Percentiles rank a stretch among this genome's conserved stretches.
Evolutionary conservation across 78 protist genomes (phyloP).

Genomic region (Tieghemostelium lacteum): DNA sequence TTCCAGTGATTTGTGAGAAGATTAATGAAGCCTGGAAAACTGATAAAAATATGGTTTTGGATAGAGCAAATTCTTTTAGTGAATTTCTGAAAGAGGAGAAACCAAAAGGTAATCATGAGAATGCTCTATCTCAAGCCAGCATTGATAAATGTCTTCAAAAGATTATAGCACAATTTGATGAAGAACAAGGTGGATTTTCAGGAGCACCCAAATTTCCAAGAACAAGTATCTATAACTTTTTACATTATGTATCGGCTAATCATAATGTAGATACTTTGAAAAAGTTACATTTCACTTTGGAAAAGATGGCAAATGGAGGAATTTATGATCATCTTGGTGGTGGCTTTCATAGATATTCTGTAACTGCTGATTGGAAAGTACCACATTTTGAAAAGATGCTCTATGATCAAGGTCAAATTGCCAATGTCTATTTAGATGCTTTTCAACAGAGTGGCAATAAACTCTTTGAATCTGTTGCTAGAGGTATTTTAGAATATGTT

Average conservation of each 20-base stretch:
- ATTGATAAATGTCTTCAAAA: background rate
- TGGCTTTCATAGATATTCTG: slow-evolving; percentile 89
- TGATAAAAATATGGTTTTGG: slow-evolving; percentile 33
- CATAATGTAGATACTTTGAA: background rate
- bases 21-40: slow-evolving; percentile 58
- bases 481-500: slow-evolving; percentile 45
- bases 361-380: slow-evolving; percentile 81
- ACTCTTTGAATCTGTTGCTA: background rate
- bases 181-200: slow-evolving; percentile 82
- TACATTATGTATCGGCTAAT: background rate
- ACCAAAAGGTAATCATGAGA: slow-evolving; percentile 23
- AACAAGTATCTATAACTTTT: slow-evolving; percentile 57
- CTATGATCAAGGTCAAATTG: slow-evolving; percentile 87
- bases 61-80: slow-evolving; percentile 40
- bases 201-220: slow-evolving; percentile 90
- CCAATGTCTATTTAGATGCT: slow-evolving; percentile 79
- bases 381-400: slow-evolving; percentile 93
- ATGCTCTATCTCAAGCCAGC: slow-evolving; percentile 18
- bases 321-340: slow-evolving; percentile 91
- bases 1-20: slow-evolving; percentile 28
- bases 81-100: slow-evolving; percentile 30
- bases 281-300: slow-evolving; percentile 54
- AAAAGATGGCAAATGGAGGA: slow-evolving; percentile 86
- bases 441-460: slow-evolving; percentile 30
- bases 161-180: slow-evolving; percentile 60